Base-by-base conservation (phyloP, 805 yeast species). In the Starmerella vaccinii region DNA sequence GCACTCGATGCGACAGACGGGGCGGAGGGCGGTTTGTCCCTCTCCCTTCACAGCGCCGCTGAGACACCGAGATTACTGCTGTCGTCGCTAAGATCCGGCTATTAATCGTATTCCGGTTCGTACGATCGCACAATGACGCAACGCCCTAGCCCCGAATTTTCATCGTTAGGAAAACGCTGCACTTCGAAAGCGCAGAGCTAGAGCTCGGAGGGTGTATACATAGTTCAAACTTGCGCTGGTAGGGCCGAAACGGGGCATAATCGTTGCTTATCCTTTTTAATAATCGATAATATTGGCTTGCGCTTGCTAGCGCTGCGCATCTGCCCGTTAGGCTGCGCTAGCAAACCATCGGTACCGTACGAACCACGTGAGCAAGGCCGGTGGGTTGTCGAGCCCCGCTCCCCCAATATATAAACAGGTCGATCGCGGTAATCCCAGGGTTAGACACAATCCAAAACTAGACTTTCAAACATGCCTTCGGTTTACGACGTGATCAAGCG, bases 401-500 rank as follows among this genome's bases (percentile, higher is more conserved):
- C 40, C 34, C 41, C 26, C 49, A 46, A 33, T 46, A 46, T 46
- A 46, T 46, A 46, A 46, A 33, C 40, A 34, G 2, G 24, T 19
- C 18, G 12, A 24, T 24, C 22, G n/a, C 43, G 21, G 22, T 7
- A 4, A n/a, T 7, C 32, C 32, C 21, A 13, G 22, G 22, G 8
- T n/a, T 13, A 2, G 13, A 15, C 23, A 15, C 21, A 8, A 34
- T 16, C 34, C 34, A 10, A 2, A 24, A 37, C 29, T 10, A 23
- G 27, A 16, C 16, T 22, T n/a, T 5, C n/a, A n/a, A 51, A 45
- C 35, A 59, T 59, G 63, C 49, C 56, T 70, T 52, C 55, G 45
- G 77, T 72, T 61, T 73, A 74, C 72, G 88, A 82, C 65, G 87
- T 87, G 71, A 77, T 89, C 65, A 73, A 76, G 63, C 82, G 94